Conservation (phyloP, 164 flowering plant species). For the Aristolochia contorta region DNA sequence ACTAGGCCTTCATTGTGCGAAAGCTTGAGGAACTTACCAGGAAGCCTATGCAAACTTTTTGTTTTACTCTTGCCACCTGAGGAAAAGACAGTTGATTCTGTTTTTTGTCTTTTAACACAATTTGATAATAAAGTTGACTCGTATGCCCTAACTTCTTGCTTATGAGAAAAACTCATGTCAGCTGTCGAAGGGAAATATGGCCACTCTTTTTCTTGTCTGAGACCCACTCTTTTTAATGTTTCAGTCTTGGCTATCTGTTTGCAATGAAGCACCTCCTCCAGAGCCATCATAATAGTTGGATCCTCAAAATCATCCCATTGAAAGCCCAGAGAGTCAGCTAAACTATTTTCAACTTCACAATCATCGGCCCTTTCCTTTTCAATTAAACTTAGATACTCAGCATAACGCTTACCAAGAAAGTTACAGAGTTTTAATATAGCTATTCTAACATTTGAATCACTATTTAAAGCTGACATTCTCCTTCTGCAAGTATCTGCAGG, state of each 20-base stretch:
- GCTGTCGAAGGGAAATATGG: constrained; percentile 11
- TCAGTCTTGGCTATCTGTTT: constrained; percentile 42
- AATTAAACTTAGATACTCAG: constrained; percentile 32
- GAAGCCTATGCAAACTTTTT: constrained; percentile 22
- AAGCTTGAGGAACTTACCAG: constrained; percentile 43
- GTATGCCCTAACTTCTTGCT: constrained; percentile 8
- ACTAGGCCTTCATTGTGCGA: constrained; percentile 23
- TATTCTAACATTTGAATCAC: constrained; percentile 34
- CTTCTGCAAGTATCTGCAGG: constrained; percentile 56
- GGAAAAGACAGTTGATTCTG: constrained; percentile 10
- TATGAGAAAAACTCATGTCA: constrained; percentile 12
- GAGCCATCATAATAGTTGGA: constrained; percentile 30
- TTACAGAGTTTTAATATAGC: constrained; percentile 66
- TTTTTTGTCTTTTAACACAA: constrained; percentile 11
- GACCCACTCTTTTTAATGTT: constrained; percentile 20
- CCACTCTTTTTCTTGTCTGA: constrained; percentile 18
- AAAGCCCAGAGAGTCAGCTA: constrained; percentile 11
- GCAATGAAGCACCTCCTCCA: constrained; percentile 56
- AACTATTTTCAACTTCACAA: constrained; percentile 10
- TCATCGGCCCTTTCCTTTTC: constrained; percentile 16
- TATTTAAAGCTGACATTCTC: constrained; percentile 52
- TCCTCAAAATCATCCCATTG: constrained; percentile 83
- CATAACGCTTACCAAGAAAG: constrained; percentile 56
- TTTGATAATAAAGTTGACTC: constrained; percentile 13
- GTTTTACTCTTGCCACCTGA: constrained; percentile 18